phyloP scores from a whole-genome alignment of 2,329 filamentous ascomycete genomes.

The Fusarium dlaminii region DNA sequence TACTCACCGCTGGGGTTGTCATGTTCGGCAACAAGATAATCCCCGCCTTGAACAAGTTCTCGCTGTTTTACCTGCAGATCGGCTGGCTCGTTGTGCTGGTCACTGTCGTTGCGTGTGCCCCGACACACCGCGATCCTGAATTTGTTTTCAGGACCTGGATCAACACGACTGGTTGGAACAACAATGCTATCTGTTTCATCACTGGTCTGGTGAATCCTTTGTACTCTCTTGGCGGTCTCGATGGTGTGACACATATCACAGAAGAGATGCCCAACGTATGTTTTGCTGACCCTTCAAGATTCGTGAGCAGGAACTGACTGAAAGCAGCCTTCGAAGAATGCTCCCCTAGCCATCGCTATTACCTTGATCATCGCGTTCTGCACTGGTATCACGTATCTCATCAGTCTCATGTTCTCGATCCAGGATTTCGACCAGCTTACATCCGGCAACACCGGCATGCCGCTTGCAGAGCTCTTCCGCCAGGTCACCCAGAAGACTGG shows the following conservation, averaged over 20 bases:
- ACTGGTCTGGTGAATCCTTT: not conserved
- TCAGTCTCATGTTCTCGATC: slow-evolving; percentile 1
- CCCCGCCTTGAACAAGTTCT: not conserved
- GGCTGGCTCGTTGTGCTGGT: not conserved
- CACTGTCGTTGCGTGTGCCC: not conserved
- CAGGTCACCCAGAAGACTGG: not conserved
- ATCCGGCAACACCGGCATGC: not conserved
- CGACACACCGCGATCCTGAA: not conserved
- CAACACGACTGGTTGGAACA: not conserved
- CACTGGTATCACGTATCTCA: not conserved
- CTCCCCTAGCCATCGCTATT: not conserved
- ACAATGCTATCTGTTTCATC: not conserved
- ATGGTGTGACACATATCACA: slow-evolving; percentile 1
- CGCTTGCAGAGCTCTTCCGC: not conserved
- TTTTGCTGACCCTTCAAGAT: rapidly evolving
- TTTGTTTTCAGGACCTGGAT: slow-evolving; percentile 19
- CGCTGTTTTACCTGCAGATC: not conserved
- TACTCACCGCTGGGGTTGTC: not conserved
- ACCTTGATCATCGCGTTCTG: not conserved
- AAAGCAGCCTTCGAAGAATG: not conserved
- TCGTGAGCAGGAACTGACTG: rapidly evolving
- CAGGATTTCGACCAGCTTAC: not conserved
- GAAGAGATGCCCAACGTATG: slow-evolving; percentile 18
- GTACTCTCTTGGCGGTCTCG: not conserved
- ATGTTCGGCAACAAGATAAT: slow-evolving; percentile 4